Percentiles rank a stretch among this genome's conserved stretches.
Evolutionary conservation across 225 moss, liverwort and hornwort genomes (phyloP).

Genomic region (Polytrichum commune): DNA sequence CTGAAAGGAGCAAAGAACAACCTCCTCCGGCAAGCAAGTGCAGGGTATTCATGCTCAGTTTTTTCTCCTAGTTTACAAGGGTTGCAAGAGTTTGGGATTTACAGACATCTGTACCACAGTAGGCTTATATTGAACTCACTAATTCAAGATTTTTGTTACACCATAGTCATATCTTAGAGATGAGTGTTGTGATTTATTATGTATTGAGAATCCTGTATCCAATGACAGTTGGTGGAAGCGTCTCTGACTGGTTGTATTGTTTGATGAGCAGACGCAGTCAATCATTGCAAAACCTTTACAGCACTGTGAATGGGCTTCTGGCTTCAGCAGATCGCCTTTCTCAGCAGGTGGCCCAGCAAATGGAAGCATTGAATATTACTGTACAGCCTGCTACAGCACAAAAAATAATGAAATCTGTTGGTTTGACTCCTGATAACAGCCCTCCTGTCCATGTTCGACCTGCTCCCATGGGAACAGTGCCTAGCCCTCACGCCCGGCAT

Average conservation of each 20-base stretch:
- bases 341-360: constrained; percentile 72
- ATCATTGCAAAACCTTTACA: constrained; percentile 83
- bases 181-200: too few relatives aligned
- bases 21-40: constrained; percentile 32
- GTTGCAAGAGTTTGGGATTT: too few relatives aligned
- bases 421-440: constrained; percentile 50
- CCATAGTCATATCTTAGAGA: too few relatives aligned
- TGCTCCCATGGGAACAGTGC: constrained; percentile 23
- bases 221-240: too few relatives aligned
- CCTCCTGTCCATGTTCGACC: constrained; percentile 32
- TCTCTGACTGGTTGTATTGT: background rate
- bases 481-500: constrained; percentile 44
- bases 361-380: constrained; percentile 77
- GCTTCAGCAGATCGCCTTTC: constrained; percentile 86
- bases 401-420: constrained; percentile 77
- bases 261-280: constrained; percentile 65
- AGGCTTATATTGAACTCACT: too few relatives aligned
- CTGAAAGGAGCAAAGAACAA: constrained; percentile 40
- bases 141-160: too few relatives aligned
- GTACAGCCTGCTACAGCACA: constrained; percentile 54
- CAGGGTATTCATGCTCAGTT: constrained; percentile 39
- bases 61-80: too few relatives aligned
- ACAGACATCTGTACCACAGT: too few relatives aligned
- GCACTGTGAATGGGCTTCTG: constrained; percentile 95
- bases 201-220: too few relatives aligned